These are phyloP conservation scores for Sanghuangporus sanghuang DNA, from an alignment of 1,284 basidiomycete genomes.

Conservation along the genomic window DNA sequence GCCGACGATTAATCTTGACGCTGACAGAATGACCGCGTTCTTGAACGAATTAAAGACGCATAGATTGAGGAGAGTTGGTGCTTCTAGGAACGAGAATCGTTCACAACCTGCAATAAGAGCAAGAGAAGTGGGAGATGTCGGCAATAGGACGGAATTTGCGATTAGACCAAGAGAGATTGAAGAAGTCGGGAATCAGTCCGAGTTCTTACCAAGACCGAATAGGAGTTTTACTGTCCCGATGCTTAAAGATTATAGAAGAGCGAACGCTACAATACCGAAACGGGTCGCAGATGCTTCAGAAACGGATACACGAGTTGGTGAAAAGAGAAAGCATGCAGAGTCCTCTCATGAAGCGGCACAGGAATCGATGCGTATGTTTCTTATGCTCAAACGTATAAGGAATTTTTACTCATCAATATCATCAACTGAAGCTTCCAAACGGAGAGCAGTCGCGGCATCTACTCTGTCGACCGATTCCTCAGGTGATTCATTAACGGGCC, in stretches of 20 bases:
- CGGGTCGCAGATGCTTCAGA: not conserved
- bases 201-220: slow-evolving; percentile 3
- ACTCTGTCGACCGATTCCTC: not conserved
- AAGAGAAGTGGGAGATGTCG: slow-evolving; percentile 16
- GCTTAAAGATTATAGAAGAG: not conserved
- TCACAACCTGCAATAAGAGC: slow-evolving; percentile 4
- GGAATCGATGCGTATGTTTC: not conserved
- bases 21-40: slow-evolving; percentile 78
- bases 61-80: slow-evolving; percentile 48
- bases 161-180: slow-evolving; percentile 24
- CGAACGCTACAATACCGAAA: not conserved
- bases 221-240: slow-evolving; percentile 8
- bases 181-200: slow-evolving; percentile 5
- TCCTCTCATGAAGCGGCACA: not conserved
- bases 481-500: not conserved
- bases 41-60: slow-evolving; percentile 73
- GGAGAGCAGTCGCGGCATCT: not conserved
- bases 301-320: not conserved
- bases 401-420: not conserved
- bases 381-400: not conserved
- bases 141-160: slow-evolving; percentile 18
- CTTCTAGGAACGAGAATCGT: slow-evolving; percentile 14
- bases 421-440: slow-evolving; percentile 2
- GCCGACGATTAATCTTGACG: slow-evolving; percentile 59
- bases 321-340: slow-evolving; percentile 2